Base-by-base conservation (phyloP, 2,329 filamentous ascomycete species). In the Magnaporthiopsis rhizophila region DNA sequence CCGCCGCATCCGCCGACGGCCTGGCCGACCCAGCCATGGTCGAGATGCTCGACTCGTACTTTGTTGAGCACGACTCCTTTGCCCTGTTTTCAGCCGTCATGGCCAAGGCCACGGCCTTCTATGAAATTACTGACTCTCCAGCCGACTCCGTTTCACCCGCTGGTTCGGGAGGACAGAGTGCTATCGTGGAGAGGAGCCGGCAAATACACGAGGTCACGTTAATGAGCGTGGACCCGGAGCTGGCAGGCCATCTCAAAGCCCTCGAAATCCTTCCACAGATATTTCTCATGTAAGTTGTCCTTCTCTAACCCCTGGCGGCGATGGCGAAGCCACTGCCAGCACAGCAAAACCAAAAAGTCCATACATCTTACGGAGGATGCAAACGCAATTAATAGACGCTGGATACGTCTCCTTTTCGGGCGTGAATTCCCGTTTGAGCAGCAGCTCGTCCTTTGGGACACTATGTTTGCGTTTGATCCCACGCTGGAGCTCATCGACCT, bases 201-300 rank as follows among this genome's bases (percentile, higher is more conserved):
- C 86, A 89, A 69, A 96, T 99, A 66, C 94, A 98, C 72, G 88
- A 96, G 70, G 84, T 89, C 34, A 87, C 91, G 62, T 79, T 99
- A 59, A 86, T 86, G 65, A 88, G 76, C 21, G 71, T 75, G 2
- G 81, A 84, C 58, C 71, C 76, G 0, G 75, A 78, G 56, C 69
- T 83, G 34, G 73, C 74, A 18, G 81, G 82, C 30, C 93, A 98
- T 74, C 82, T 99, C 24, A 88, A 87, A 65, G 84, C 86, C 66
- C 88, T 97, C 60, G 94, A 97, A 66, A 88, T 99, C 66, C 78
- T 97, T n/a, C 95, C 95, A 1, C 95, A 99, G 71, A 94, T 99
- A 62, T 99, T 98, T 72, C 79, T 98, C 30, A 96, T 98, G 90
- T 95, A 77, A 74, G 82, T 74, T 15, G 2, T 36, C 34, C 30